Evolutionary conservation across 2,329 filamentous ascomycete species (phyloP).

Genomic region (Neurospora sp.): DNA sequence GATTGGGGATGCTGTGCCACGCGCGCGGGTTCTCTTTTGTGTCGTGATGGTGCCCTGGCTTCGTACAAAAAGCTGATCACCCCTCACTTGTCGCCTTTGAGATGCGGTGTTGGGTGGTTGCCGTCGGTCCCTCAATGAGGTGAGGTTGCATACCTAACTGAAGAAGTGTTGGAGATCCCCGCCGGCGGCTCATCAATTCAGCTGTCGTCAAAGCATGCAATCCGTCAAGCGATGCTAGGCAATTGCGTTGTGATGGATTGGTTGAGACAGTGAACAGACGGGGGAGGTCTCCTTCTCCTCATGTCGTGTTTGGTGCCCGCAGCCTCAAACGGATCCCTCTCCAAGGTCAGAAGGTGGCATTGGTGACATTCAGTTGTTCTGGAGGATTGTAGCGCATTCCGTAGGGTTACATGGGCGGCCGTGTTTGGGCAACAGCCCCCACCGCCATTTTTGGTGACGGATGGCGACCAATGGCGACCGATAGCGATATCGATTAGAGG

Average conservation of each 20-base stretch:
- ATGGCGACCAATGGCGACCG: not conserved
- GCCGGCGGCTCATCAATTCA: too few relatives aligned
- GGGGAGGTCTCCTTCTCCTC: too few relatives aligned
- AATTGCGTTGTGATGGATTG: too few relatives aligned
- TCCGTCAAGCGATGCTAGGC: too few relatives aligned
- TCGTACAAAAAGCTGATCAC: not conserved
- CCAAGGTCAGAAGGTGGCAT: not conserved
- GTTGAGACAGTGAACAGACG: too few relatives aligned
- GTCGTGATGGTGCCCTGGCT: not conserved
- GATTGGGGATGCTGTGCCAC: slow-evolving; percentile 9
- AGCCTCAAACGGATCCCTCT: too few relatives aligned
- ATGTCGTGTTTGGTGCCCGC: too few relatives aligned
- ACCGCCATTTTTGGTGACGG: not conserved
- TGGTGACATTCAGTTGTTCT: not conserved
- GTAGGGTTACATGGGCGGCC: not conserved
- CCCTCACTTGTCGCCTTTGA: not conserved
- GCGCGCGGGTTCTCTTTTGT: not conserved
- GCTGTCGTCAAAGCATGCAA: too few relatives aligned
- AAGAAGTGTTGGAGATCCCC: too few relatives aligned
- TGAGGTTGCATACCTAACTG: too few relatives aligned
- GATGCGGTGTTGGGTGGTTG: too few relatives aligned
- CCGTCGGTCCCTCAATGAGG: too few relatives aligned
- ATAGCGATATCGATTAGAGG: not conserved
- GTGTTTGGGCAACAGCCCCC: not conserved
- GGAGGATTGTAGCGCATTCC: not conserved